These are phyloP conservation scores for Neocallimastix lanati DNA, from an alignment of 192 early-diverging fungal species.

Conservation along the genomic window DNA sequence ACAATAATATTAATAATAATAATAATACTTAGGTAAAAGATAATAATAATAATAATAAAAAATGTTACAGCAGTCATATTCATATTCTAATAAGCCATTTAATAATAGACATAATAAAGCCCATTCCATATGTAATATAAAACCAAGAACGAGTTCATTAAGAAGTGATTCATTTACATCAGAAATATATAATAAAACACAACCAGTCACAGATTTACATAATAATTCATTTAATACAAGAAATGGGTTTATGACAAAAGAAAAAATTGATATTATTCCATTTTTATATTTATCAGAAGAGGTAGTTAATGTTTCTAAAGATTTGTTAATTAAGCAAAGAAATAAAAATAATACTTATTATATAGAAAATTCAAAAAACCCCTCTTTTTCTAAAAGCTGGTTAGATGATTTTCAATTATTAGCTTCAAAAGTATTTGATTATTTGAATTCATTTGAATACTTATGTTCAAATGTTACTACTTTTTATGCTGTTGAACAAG, in stretches of 20 bases:
- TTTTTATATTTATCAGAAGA: not conserved
- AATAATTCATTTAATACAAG: not conserved
- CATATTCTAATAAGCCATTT: not conserved
- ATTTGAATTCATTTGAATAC: not conserved
- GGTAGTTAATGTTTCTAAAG: not conserved
- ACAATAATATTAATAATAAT: too few species aligned
- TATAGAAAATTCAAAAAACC: not conserved
- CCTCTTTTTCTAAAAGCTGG: not conserved
- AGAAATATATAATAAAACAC: not conserved
- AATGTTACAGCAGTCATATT: not conserved
- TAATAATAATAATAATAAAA: too few species aligned
- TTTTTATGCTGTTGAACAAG: not conserved
- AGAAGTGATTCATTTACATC: not conserved
- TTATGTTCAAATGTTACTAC: not conserved
- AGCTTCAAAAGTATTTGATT: not conserved
- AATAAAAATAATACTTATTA: not conserved
- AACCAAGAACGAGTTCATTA: not conserved
- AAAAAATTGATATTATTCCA: not conserved
- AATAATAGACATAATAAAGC: not conserved
- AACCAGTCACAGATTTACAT: not conserved
- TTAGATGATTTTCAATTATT: not conserved
- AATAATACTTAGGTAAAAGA: too few species aligned
- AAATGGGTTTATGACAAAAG: not conserved
- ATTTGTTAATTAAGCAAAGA: not conserved
- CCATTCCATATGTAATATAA: not conserved